Conservation (phyloP, 306 rosid genomes). For the Castanospermum australe region DNA sequence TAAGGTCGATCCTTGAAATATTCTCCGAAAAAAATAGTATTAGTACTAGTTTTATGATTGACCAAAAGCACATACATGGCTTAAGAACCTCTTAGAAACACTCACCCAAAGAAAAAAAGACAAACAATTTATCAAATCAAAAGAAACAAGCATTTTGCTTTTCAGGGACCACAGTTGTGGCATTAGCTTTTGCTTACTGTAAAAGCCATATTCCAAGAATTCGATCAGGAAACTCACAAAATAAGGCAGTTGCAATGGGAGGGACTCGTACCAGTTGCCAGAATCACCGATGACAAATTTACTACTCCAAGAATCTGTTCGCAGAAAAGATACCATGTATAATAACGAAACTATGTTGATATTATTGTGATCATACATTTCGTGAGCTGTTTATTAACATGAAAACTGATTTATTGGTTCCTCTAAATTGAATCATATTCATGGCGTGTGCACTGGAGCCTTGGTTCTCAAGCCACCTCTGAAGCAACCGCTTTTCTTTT, state of each 20-base stretch:
- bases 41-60: too few species aligned
- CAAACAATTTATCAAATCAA: too few species aligned
- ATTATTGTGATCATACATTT: not conserved
- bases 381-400: not conserved
- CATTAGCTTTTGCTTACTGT: not conserved
- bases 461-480: not conserved
- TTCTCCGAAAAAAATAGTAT: too few species aligned
- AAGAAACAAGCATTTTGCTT: too few species aligned
- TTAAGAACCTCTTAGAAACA: too few species aligned
- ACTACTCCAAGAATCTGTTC: not conserved
- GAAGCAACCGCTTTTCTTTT: not conserved
- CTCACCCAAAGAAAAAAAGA: too few species aligned
- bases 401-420: slow-evolving; percentile 6
- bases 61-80: too few species aligned
- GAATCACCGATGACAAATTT: not conserved
- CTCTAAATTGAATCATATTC: slow-evolving; percentile 21
- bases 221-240: not conserved
- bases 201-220: not conserved
- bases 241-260: not conserved
- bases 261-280: not conserved
- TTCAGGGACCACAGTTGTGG: too few species aligned
- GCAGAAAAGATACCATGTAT: not conserved
- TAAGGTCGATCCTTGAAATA: too few species aligned
- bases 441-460: not conserved
- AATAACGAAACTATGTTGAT: not conserved